A percentile compares a stretch with the other conserved stretches of the same genome.
Conservation (phyloP, 2,329 filamentous ascomycete genomes). For the Fusarium pseudonygamai region DNA sequence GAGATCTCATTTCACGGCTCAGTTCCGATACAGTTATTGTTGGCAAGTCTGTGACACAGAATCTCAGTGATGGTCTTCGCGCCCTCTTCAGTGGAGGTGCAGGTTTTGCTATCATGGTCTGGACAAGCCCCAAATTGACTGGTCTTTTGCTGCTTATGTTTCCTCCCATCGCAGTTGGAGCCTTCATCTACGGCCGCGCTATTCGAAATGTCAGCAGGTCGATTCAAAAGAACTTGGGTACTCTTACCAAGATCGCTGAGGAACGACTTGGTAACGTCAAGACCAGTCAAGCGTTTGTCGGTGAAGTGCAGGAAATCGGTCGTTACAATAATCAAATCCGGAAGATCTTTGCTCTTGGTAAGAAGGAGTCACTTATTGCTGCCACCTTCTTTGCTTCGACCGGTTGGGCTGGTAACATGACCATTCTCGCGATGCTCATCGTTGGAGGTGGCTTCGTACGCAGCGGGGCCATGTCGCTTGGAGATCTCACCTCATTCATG, state of each 20-base stretch:
- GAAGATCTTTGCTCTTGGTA: conserved; percentile 90
- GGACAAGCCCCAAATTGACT: conserved; percentile 90
- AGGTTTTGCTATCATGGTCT: conserved; percentile 94
- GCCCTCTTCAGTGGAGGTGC: conserved; percentile 89
- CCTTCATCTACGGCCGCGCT: conserved; percentile 89
- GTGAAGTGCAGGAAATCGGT: conserved; percentile 87
- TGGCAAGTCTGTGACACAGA: conserved; percentile 98
- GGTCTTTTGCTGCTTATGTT: conserved; percentile 87
- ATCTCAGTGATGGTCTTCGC: conserved; percentile 93
- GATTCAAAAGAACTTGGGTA: conserved; percentile 93
- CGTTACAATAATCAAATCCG: conserved; percentile 94
- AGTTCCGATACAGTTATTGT: conserved; percentile 98
- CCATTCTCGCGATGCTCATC: conserved; percentile 88
- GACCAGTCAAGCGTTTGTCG: conserved; percentile 95
- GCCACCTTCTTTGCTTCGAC: conserved; percentile 90
- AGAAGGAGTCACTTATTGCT: conserved; percentile 85
- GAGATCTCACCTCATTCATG: conserved; percentile 94
- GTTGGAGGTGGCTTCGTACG: conserved; percentile 92
- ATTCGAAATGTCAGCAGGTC: conserved; percentile 90
- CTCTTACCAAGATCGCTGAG: conserved; percentile 95
- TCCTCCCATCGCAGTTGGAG: conserved; percentile 88
- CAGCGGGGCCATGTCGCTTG: conserved; percentile 84
- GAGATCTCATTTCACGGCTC: conserved; percentile 93
- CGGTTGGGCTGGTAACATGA: conserved; percentile 95
- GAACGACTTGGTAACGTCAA: conserved; percentile 97